Evolutionary conservation across 805 yeast species (phyloP).

Genomic region (Yarrowia alimentaria): DNA sequence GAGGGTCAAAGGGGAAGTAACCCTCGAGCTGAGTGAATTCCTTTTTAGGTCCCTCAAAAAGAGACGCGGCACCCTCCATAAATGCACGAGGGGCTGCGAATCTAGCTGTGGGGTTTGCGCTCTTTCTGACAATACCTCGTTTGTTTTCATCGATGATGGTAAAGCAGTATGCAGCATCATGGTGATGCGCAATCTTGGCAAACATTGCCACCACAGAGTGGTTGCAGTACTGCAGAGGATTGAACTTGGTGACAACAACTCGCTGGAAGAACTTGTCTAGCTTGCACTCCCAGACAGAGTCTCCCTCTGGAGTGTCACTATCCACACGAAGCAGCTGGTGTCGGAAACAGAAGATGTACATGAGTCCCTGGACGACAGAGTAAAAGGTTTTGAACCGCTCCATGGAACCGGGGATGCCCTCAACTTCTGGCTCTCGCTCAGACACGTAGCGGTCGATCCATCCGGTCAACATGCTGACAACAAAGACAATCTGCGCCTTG

Average conservation of each 20-base stretch:
- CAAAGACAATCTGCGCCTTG: constrained; percentile 71
- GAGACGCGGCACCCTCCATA: constrained; percentile 31
- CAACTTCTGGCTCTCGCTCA: constrained; percentile 83
- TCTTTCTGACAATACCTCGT: constrained; percentile 48
- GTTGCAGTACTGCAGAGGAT: constrained; percentile 89
- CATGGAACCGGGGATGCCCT: constrained; percentile 68
- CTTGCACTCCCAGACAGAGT: constrained; percentile 65
- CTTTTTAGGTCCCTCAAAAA: constrained; percentile 51
- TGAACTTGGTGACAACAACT: constrained; percentile 80
- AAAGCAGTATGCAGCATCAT: constrained; percentile 88
- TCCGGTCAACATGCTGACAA: constrained; percentile 73
- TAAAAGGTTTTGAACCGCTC: constrained; percentile 86
- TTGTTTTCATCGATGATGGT: constrained; percentile 89
- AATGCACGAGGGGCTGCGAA: constrained; percentile 33
- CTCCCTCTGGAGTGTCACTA: constrained; percentile 29
- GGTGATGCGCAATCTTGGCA: constrained; percentile 86
- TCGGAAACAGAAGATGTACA: constrained; percentile 90
- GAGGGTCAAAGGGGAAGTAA: constrained; percentile 96
- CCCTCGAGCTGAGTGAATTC: constrained; percentile 88
- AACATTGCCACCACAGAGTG: constrained; percentile 91
- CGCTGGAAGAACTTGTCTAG: constrained; percentile 85
- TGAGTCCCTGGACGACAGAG: constrained; percentile 83
- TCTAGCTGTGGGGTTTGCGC: no score
- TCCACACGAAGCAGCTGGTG: constrained; percentile 55
- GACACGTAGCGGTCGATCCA: constrained; percentile 80